Conservation (phyloP, 805 yeast species). For the Wickerhamiella vanderwaltii region DNA sequence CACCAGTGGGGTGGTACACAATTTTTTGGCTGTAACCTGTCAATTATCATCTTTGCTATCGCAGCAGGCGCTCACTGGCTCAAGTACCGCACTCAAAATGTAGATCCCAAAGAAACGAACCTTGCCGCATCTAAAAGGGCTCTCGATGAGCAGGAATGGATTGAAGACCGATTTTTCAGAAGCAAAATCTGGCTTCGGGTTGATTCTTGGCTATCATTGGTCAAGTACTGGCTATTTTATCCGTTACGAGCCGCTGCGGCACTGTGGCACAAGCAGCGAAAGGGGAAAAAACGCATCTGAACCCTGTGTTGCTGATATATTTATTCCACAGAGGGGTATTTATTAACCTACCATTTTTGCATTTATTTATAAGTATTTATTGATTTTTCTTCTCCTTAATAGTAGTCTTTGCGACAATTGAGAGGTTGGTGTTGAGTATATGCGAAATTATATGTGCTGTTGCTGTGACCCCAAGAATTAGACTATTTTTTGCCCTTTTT, state of each 20-base stretch:
- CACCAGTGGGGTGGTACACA: not conserved
- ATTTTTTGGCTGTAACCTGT: constrained; percentile 29
- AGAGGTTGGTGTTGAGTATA: too few relatives aligned
- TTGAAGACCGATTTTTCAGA: constrained; percentile 20
- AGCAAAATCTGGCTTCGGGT: constrained; percentile 9
- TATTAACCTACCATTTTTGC: too few relatives aligned
- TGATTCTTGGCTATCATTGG: not conserved
- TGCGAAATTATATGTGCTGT: too few relatives aligned
- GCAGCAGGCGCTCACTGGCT: constrained; percentile 44
- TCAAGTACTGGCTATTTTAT: not conserved
- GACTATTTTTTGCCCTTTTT: not conserved
- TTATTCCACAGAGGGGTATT: too few relatives aligned
- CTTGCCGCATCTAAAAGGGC: constrained; percentile 42
- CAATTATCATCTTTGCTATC: constrained; percentile 38
- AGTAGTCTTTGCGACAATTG: too few relatives aligned
- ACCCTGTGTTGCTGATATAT: too few relatives aligned
- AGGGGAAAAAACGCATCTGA: too few relatives aligned
- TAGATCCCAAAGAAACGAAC: constrained; percentile 59
- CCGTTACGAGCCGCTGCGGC: too few relatives aligned
- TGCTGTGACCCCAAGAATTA: too few relatives aligned
- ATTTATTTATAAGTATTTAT: too few relatives aligned
- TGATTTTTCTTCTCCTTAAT: too few relatives aligned
- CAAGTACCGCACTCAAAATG: constrained; percentile 47
- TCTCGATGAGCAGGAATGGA: constrained; percentile 21
- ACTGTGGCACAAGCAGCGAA: too few relatives aligned